These are phyloP conservation scores for Tolypocladium tropicale DNA, from an alignment of 2,329 filamentous ascomycete genomes.

Conservation along the genomic window DNA sequence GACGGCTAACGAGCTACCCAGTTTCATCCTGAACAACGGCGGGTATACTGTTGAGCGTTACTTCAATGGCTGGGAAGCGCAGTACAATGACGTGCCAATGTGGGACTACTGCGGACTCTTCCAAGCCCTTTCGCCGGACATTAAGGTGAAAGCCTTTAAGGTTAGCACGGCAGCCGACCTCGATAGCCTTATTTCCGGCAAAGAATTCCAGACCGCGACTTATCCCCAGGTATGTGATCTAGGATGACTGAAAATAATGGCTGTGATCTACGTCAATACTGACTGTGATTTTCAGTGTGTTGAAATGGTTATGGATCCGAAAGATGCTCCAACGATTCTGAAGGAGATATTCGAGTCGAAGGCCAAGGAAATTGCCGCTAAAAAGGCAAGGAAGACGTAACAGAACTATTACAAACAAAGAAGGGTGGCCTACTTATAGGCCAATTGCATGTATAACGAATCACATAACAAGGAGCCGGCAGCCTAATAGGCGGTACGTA, in stretches of 20 bases:
- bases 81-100: conserved; percentile 62
- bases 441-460: no score
- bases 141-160: not conserved
- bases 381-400: not conserved
- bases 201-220: not conserved
- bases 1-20: not conserved
- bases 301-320: not conserved
- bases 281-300: not conserved
- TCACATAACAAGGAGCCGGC: no score
- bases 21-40: conserved; percentile 41
- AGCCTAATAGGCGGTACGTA: no score
- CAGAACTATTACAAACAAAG: no score
- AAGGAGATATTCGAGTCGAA: not conserved
- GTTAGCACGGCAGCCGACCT: not conserved
- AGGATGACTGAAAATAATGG: not conserved
- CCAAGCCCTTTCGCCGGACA: not conserved
- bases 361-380: not conserved
- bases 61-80: conserved; percentile 64
- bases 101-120: conserved; percentile 46
- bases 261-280: not conserved
- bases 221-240: not conserved
- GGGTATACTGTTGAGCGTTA: conserved; percentile 75
- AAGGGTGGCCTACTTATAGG: no score
- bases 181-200: not conserved
- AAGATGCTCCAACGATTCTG: not conserved